Conservation (phyloP, 2,329 filamentous ascomycete genomes). For the Aureobasidium sp. region DNA sequence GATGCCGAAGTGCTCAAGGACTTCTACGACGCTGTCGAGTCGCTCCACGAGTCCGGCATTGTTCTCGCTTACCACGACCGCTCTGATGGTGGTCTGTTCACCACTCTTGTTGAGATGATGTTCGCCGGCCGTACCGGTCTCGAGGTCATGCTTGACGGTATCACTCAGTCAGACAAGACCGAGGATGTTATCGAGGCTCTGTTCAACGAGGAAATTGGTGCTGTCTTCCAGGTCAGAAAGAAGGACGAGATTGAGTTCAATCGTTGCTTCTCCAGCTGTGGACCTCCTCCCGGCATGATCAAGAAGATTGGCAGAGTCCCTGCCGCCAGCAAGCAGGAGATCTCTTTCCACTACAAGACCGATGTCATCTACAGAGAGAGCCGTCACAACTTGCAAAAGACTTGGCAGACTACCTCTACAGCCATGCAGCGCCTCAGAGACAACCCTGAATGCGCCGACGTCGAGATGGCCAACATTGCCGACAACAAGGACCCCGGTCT, state of each 20-base stretch:
- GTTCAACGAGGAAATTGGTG: slow-evolving; percentile 95
- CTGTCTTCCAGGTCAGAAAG: slow-evolving; percentile 89
- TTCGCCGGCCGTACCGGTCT: slow-evolving; percentile 89
- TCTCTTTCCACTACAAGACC: slow-evolving; percentile 67
- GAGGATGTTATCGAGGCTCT: slow-evolving; percentile 64
- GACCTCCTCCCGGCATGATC: slow-evolving; percentile 73
- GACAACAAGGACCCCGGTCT: slow-evolving; percentile 77
- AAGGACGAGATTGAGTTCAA: slow-evolving; percentile 78
- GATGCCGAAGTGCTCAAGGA: slow-evolving; percentile 75
- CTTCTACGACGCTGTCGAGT: slow-evolving; percentile 80
- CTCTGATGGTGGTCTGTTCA: slow-evolving; percentile 87
- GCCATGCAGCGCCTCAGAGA: slow-evolving; percentile 88
- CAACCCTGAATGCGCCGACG: slow-evolving; percentile 78
- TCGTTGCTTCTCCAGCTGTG: slow-evolving; percentile 83
- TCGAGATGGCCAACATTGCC: slow-evolving; percentile 68
- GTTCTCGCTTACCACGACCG: slow-evolving; percentile 93
- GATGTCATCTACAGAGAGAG: slow-evolving; percentile 62
- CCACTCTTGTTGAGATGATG: slow-evolving; percentile 93
- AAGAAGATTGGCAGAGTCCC: slow-evolving; percentile 76
- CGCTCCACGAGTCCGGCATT: slow-evolving; percentile 58
- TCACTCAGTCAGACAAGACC: slow-evolving; percentile 54
- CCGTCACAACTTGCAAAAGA: slow-evolving; percentile 70
- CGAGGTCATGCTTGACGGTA: slow-evolving; percentile 73
- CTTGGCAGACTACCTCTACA: slow-evolving; percentile 82
- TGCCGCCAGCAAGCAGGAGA: slow-evolving; percentile 61